A percentile compares a stretch with the other conserved stretches of the same genome.
Conservation (phyloP, 202 grass and related monocot species). For the Musa balbisiana region DNA sequence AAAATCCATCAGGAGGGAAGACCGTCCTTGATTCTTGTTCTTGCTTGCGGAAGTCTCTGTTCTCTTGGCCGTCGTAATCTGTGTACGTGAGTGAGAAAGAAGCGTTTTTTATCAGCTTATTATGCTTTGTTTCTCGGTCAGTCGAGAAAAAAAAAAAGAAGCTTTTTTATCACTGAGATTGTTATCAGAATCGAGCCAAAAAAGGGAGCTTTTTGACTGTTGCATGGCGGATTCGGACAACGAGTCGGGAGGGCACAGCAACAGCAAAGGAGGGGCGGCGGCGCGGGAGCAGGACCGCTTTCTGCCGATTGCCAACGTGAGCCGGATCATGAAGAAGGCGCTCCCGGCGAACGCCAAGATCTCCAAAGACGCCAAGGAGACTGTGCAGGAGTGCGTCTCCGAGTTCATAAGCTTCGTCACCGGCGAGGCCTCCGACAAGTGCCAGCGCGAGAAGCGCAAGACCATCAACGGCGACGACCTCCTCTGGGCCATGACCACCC, state of each 20-base stretch:
- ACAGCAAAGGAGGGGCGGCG: neutral
- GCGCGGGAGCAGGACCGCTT: conserved; percentile 19
- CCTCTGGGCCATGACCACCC: conserved; percentile 27
- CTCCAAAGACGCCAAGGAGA: conserved; percentile 26
- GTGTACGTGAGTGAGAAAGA: too few relatives aligned
- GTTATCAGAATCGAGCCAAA: too few relatives aligned
- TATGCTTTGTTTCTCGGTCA: too few relatives aligned
- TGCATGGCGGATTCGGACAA: conserved; percentile 25
- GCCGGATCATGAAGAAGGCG: conserved; percentile 27
- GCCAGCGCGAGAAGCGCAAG: conserved; percentile 27
- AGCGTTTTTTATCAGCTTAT: too few relatives aligned
- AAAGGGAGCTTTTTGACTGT: neutral
- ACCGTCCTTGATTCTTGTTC: too few relatives aligned
- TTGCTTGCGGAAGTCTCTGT: too few relatives aligned
- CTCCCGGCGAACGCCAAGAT: conserved; percentile 26
- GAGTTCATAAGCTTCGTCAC: conserved; percentile 28
- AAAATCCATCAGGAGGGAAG: too few relatives aligned
- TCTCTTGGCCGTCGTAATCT: too few relatives aligned
- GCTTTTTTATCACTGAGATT: too few relatives aligned
- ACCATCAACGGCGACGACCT: conserved; percentile 29
- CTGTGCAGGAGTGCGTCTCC: conserved; percentile 22
- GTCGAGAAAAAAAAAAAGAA: too few relatives aligned
- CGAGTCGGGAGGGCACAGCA: conserved; percentile 20
- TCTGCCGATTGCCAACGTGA: conserved; percentile 24
- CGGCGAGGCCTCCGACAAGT: conserved; percentile 24